A percentile compares a stretch with the other conserved stretches of the same genome.
Conservation (phyloP, 2,329 filamentous ascomycete species). For the Parastagonospora nodorum region DNA sequence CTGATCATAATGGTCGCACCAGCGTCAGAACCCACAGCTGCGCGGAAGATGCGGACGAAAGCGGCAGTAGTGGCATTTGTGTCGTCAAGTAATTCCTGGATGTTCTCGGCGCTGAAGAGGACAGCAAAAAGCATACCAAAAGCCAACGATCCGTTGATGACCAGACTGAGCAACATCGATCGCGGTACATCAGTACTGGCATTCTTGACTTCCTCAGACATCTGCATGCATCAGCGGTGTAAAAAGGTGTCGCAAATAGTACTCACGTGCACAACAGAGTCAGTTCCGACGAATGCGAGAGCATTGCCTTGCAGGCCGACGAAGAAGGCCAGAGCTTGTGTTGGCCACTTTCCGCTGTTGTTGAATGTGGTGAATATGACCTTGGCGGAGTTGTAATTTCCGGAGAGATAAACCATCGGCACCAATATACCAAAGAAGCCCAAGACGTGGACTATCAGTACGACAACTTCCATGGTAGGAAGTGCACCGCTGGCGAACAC, state of each 20-base stretch:
- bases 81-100: constrained; percentile 22
- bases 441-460: constrained; percentile 57
- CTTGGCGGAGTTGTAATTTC: constrained; percentile 46
- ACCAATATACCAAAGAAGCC: constrained; percentile 60
- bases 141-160: constrained; percentile 50
- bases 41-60: constrained; percentile 58
- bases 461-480: constrained; percentile 55
- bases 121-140: constrained; percentile 50
- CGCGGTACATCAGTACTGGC: constrained; percentile 45
- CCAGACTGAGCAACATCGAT: constrained; percentile 51
- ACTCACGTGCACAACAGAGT: constrained; percentile 46
- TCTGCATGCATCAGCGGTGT: constrained; percentile 25
- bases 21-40: constrained; percentile 34
- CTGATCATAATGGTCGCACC: constrained; percentile 57
- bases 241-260: too few relatives aligned
- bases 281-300: constrained; percentile 46
- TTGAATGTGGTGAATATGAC: constrained; percentile 54
- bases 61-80: constrained; percentile 34
- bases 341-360: constrained; percentile 54
- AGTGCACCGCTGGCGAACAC: constrained; percentile 53
- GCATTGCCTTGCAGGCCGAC: constrained; percentile 50
- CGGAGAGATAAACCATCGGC: constrained; percentile 41
- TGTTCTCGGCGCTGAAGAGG: constrained; percentile 46
- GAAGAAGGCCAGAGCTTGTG: constrained; percentile 51
- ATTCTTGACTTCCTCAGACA: constrained; percentile 48